A percentile compares a stretch with the other conserved stretches of the same genome.
Evolutionary conservation across 2,329 filamentous ascomycete species (phyloP).

Genomic region (Botrytis pseudocinerea): DNA sequence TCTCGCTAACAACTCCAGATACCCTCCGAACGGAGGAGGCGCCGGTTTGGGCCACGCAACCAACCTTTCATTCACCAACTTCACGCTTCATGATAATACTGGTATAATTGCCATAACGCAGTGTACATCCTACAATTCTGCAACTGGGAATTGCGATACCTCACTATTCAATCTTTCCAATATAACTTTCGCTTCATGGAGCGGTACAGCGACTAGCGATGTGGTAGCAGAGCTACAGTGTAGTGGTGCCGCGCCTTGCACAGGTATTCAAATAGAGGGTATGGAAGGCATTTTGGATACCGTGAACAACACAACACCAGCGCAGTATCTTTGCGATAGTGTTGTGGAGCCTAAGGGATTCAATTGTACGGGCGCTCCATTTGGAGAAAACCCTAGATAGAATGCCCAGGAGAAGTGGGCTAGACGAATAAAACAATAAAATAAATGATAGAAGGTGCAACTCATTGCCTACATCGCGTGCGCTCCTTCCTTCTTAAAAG

Average conservation of each 20-base stretch:
- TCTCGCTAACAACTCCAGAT: constrained; percentile 29
- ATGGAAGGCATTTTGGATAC: constrained; percentile 16
- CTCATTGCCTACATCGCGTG: background rate
- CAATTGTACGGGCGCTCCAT: constrained; percentile 20
- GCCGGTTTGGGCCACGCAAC: constrained; percentile 50
- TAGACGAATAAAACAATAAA: background rate
- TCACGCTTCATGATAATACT: constrained; percentile 14
- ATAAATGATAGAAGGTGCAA: background rate
- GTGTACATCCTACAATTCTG: constrained; percentile 44
- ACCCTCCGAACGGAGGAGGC: constrained; percentile 59
- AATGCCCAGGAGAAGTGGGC: too few species aligned
- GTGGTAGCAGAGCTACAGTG: constrained; percentile 41
- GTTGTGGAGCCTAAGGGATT: background rate
- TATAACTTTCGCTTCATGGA: constrained; percentile 34
- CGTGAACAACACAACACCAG: constrained; percentile 15
- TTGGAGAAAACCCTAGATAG: constrained; percentile 22
- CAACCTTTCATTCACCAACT: constrained; percentile 18
- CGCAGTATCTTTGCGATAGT: constrained; percentile 17
- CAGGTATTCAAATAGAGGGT: background rate
- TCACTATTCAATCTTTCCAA: constrained; percentile 44
- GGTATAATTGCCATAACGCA: constrained; percentile 43
- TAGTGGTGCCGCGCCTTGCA: constrained; percentile 36
- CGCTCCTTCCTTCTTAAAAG: background rate
- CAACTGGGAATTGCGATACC: constrained; percentile 44
- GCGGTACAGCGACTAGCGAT: constrained; percentile 27